These are phyloP conservation scores for Cercospora sp. DNA, from an alignment of 2,329 filamentous ascomycete species.

Conservation along the genomic window DNA sequence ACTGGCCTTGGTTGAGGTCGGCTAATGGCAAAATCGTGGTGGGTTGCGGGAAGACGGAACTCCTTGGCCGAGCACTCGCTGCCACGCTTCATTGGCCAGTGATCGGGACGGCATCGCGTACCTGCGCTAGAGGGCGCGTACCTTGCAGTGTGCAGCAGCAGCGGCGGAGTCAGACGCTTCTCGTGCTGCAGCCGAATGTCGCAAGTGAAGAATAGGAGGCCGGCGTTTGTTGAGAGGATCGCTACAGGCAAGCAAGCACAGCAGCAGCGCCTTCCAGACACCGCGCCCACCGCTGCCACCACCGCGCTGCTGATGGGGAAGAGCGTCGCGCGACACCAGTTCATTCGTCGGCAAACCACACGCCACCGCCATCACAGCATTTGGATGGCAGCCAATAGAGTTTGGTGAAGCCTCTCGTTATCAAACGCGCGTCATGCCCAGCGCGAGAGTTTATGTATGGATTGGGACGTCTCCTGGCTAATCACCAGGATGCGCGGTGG, in stretches of 20 bases:
- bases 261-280: neutral
- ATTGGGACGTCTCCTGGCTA: neutral
- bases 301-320: neutral
- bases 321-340: neutral
- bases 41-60: neutral
- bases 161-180: neutral
- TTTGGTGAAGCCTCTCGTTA: neutral
- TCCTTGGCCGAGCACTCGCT: neutral
- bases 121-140: conserved; percentile 2
- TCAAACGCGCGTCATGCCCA: neutral
- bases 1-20: neutral
- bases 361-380: conserved; percentile 4
- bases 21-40: conserved; percentile 1
- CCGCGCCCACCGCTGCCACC: neutral
- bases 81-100: neutral
- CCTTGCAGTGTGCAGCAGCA: neutral
- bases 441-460: conserved; percentile 1
- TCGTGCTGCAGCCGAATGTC: neutral
- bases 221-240: neutral
- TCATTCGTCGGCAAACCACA: neutral
- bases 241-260: neutral
- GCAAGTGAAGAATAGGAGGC: neutral
- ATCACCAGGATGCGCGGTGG: conserved; percentile 1
- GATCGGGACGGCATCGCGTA: neutral
- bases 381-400: neutral